These are phyloP conservation scores for Prunus dulcis DNA, from an alignment of 306 rosid species.

Conservation along the genomic window DNA sequence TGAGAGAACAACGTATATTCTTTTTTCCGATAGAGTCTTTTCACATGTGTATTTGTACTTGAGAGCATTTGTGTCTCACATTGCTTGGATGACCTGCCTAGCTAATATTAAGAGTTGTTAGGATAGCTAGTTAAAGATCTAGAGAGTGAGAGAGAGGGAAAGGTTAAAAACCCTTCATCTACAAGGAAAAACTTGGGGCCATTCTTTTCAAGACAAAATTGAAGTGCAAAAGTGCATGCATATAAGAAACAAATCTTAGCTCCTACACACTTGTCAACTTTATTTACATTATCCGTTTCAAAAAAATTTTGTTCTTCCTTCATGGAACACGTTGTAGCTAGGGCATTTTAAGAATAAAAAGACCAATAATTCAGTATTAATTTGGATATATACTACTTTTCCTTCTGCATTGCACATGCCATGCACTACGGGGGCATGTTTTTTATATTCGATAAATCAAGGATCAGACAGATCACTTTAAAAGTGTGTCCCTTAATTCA, in stretches of 20 bases:
- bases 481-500: conserved; percentile 30
- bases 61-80: not conserved
- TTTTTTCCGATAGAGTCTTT: not conserved
- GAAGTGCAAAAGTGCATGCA: not conserved
- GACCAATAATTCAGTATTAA: not conserved
- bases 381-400: not conserved
- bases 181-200: not conserved
- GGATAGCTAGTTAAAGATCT: not conserved
- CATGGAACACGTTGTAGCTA: not conserved
- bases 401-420: not conserved
- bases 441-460: not conserved
- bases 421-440: not conserved
- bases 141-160: not conserved
- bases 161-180: not conserved
- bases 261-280: too few species aligned
- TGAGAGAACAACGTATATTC: not conserved
- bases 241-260: too few species aligned
- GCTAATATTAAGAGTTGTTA: not conserved
- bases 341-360: not conserved
- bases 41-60: not conserved
- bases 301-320: too few species aligned
- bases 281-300: too few species aligned
- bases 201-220: not conserved
- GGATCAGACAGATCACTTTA: conserved; percentile 32
- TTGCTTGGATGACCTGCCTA: not conserved